These are phyloP conservation scores for Linum usitatissimum DNA, from an alignment of 345 rosid genomes.

Conservation along the genomic window DNA sequence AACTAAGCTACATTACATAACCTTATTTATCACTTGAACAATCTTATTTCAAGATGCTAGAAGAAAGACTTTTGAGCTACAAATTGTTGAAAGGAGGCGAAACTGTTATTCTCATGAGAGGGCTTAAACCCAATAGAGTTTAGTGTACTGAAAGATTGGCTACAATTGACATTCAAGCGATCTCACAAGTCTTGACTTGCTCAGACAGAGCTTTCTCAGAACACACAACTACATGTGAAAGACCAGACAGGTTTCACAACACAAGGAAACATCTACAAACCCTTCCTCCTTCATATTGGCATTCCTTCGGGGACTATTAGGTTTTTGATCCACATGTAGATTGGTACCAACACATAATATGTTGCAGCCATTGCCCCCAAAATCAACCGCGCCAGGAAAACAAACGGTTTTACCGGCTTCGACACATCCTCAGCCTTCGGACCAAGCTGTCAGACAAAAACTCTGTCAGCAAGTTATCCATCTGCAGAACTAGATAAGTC, in stretches of 20 bases:
- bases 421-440: conserved; percentile 80
- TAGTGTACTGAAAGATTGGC: background rate
- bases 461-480: too few species aligned
- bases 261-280: background rate
- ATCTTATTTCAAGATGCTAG: too few species aligned
- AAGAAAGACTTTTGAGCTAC: too few species aligned
- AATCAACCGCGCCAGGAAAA: conserved; percentile 56
- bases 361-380: conserved; percentile 69
- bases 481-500: background rate
- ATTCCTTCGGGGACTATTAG: conserved; percentile 67
- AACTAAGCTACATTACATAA: too few species aligned
- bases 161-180: background rate
- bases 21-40: too few species aligned
- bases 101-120: background rate
- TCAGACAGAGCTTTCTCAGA: background rate
- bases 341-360: conserved; percentile 72
- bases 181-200: background rate
- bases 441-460: conserved; percentile 49
- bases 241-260: background rate
- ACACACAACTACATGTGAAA: background rate
- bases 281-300: conserved; percentile 37
- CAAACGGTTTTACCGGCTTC: conserved; percentile 55
- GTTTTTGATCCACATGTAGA: conserved; percentile 98
- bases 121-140: background rate
- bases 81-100: background rate